Evolutionary conservation across 1,284 basidiomycete species (phyloP).

Genomic region (Lignosus rhinocerotis): DNA sequence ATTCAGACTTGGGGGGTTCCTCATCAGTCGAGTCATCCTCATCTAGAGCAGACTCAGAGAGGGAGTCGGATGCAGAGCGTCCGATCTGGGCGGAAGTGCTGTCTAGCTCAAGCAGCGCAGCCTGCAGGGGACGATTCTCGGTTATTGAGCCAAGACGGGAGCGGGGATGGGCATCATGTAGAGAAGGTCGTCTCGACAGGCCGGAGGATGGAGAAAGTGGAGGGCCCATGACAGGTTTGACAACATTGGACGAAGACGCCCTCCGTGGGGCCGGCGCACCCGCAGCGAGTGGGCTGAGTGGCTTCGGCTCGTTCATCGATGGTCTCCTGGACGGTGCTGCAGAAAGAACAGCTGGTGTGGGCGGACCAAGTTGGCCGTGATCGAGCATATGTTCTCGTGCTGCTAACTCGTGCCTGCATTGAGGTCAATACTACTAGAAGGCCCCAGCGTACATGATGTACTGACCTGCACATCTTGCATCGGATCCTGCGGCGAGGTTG

Average conservation of each 20-base stretch:
- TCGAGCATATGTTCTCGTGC: slow-evolving; percentile 90
- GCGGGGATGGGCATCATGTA: slow-evolving; percentile 21
- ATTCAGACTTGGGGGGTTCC: slow-evolving; percentile 34
- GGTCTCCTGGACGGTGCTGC: slow-evolving; percentile 54
- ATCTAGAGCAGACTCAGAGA: slow-evolving; percentile 45
- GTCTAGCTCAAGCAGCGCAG: slow-evolving; percentile 27
- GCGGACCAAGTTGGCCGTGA: slow-evolving; percentile 76
- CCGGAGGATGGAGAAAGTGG: slow-evolving; percentile 22
- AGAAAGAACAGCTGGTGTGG: slow-evolving; percentile 54
- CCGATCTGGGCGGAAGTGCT: slow-evolving; percentile 31
- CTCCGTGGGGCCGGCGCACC: slow-evolving; percentile 10
- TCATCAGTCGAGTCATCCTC: slow-evolving; percentile 35
- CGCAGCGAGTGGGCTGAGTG: slow-evolving; percentile 18
- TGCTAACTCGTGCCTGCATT: slow-evolving; percentile 75
- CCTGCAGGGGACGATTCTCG: slow-evolving; percentile 23
- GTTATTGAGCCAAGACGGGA: slow-evolving; percentile 29
- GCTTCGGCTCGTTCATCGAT: slow-evolving; percentile 31
- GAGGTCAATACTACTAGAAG: neutral
- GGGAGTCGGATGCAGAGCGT: slow-evolving; percentile 37
- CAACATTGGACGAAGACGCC: slow-evolving; percentile 9
- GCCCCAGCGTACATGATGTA: neutral
- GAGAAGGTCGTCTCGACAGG: slow-evolving; percentile 25
- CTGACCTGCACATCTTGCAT: slow-evolving; percentile 88
- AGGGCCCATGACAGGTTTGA: slow-evolving; percentile 9
- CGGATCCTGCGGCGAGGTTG: slow-evolving; percentile 77